phyloP scores from a whole-genome alignment of 2,329 filamentous ascomycete species.

The Talaromyces sp. region DNA sequence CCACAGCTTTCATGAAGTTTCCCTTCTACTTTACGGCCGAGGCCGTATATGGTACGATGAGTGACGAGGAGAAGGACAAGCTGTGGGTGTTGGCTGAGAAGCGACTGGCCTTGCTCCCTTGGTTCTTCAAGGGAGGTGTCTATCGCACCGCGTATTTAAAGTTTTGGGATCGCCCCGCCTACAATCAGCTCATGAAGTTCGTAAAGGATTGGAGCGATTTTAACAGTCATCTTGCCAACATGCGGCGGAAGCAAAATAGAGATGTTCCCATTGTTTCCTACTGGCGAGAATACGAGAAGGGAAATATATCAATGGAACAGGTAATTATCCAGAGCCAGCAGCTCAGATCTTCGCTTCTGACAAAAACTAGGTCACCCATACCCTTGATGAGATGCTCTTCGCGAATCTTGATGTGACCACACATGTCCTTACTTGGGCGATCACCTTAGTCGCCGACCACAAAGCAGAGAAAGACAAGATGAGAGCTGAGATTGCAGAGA shows the following conservation, averaged over 20 bases:
- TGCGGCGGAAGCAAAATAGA: no score
- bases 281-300: no score
- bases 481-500: not conserved
- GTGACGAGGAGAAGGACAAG: not conserved
- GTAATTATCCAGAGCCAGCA: no score
- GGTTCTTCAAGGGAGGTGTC: not conserved
- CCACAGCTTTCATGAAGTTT: not conserved
- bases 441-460: constrained; percentile 36
- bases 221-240: no score
- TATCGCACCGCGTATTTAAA: not conserved
- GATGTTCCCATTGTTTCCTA: no score
- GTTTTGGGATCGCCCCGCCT: not conserved
- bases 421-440: constrained; percentile 44
- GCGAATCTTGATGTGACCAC: constrained; percentile 50
- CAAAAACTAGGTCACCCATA: constrained; percentile 28
- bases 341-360: no score
- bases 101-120: not conserved
- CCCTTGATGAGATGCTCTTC: constrained; percentile 48
- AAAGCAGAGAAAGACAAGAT: not conserved
- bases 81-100: not conserved
- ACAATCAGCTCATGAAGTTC: no score
- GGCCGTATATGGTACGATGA: not conserved
- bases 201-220: no score
- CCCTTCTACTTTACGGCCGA: constrained; percentile 1
- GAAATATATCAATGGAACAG: no score